phyloP scores from a whole-genome alignment of 2,329 filamentous ascomycete species.

The Colletotrichum shisoi region DNA sequence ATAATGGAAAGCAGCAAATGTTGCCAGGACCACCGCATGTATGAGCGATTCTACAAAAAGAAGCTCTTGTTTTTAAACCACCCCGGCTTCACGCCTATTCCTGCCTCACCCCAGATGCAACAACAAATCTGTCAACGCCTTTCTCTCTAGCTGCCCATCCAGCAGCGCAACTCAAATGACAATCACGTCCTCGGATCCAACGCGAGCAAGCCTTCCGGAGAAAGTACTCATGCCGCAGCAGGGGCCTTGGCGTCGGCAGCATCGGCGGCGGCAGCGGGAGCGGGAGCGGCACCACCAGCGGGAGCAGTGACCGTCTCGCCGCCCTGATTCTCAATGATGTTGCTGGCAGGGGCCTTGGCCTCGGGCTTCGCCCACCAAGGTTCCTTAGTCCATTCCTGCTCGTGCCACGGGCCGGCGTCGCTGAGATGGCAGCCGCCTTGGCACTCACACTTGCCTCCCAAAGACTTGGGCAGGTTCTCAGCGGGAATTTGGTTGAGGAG shows the following conservation, averaged over 20 bases:
- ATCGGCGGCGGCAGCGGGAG: conserved; percentile 47
- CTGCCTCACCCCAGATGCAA: conserved; percentile 25
- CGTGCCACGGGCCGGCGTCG: conserved; percentile 90
- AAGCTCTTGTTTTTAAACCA: conserved; percentile 37
- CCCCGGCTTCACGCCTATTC: conserved; percentile 6
- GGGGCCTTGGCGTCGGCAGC: conserved; percentile 49
- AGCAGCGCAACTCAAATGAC: conserved; percentile 35
- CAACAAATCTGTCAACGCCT: conserved; percentile 32
- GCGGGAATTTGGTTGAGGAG: conserved; percentile 83
- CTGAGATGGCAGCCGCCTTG: conserved; percentile 82
- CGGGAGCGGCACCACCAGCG: conserved; percentile 44
- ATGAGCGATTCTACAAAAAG: conserved; percentile 31
- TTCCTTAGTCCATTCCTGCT: conserved; percentile 71
- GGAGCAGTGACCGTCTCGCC: conserved; percentile 49
- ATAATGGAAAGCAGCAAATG: conserved; percentile 21
- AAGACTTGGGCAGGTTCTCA: conserved; percentile 87
- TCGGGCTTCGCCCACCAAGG: conserved; percentile 68
- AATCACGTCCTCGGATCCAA: conserved; percentile 10
- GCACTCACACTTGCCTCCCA: conserved; percentile 86
- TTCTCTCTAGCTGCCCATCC: conserved; percentile 33
- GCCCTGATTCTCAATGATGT: conserved; percentile 52
- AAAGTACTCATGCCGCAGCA: conserved; percentile 46
- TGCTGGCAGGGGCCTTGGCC: conserved; percentile 47
- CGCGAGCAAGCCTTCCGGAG: not conserved
- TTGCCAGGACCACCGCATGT: conserved; percentile 15